A percentile compares a stretch with the other conserved stretches of the same genome.
phyloP scores from a whole-genome alignment of 2,329 filamentous ascomycete genomes.

The Coniochaeta sp. region DNA sequence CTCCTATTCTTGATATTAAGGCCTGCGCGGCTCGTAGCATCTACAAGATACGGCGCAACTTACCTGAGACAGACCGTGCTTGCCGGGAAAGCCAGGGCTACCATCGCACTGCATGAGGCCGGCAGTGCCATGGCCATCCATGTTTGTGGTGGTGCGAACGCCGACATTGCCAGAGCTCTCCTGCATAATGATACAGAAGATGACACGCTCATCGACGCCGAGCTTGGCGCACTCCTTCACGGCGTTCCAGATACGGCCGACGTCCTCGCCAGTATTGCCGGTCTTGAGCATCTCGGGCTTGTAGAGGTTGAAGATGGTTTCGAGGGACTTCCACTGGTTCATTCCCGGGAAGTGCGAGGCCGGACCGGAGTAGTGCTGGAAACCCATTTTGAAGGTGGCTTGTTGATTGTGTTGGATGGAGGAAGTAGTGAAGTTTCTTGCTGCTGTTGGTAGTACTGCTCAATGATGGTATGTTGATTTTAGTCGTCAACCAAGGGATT shows the following conservation, averaged over 20 bases:
- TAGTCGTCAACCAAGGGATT: neutral
- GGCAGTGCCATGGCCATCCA: slow-evolving; percentile 23
- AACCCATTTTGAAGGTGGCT: slow-evolving; percentile 3
- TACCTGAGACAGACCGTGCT: slow-evolving; percentile 23
- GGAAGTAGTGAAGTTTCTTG: neutral
- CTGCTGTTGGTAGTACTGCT: neutral
- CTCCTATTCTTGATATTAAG: slow-evolving; percentile 11
- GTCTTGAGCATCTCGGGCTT: slow-evolving; percentile 21
- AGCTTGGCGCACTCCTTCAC: slow-evolving; percentile 20
- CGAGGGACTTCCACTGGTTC: slow-evolving; percentile 24
- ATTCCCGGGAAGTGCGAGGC: slow-evolving; percentile 20
- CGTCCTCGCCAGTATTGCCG: slow-evolving; percentile 22
- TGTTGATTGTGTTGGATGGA: neutral
- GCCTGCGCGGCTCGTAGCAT: neutral
- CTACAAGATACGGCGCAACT: neutral
- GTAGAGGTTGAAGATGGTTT: slow-evolving; percentile 27
- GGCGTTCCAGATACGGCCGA: slow-evolving; percentile 24
- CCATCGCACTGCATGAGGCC: slow-evolving; percentile 32
- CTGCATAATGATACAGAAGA: slow-evolving; percentile 33
- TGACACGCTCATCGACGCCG: slow-evolving; percentile 27
- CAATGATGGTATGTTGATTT: neutral
- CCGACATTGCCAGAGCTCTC: slow-evolving; percentile 31
- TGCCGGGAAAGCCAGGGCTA: slow-evolving; percentile 24
- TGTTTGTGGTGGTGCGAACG: slow-evolving; percentile 24
- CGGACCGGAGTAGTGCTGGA: slow-evolving; percentile 5